Conservation (phyloP, 1,139 yeast species). For the Lipomyces yarrowii region DNA sequence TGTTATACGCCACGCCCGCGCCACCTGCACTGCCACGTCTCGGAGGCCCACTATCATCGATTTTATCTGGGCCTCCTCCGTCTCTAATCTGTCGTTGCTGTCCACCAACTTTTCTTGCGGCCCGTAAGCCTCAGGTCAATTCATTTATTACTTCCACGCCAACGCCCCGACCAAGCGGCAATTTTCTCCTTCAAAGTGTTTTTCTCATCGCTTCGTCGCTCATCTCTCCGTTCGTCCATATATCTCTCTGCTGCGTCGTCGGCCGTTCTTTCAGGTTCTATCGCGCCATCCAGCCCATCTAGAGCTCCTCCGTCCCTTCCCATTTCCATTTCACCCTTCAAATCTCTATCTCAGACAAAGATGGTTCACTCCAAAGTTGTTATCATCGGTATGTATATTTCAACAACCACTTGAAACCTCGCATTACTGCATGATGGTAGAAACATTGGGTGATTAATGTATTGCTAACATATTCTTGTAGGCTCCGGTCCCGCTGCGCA, state of each 20-base stretch:
- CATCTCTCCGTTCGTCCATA: conserved; percentile 14
- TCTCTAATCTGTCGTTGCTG: not conserved
- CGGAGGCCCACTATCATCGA: not conserved
- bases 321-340: not conserved
- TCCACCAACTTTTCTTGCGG: not conserved
- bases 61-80: not conserved
- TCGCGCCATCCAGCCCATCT: not conserved
- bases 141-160: not conserved
- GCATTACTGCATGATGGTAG: not conserved
- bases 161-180: not conserved
- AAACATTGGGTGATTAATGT: not conserved
- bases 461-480: conserved; percentile 1
- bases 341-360: conserved; percentile 5
- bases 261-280: not conserved
- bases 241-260: conserved; percentile 12
- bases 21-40: not conserved
- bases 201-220: conserved; percentile 9
- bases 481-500: conserved; percentile 97
- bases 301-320: not conserved
- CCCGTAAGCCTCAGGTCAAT: not conserved
- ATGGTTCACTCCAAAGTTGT: conserved; percentile 22
- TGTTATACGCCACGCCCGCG: not conserved
- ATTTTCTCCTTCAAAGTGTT: not conserved
- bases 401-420: too few species aligned
- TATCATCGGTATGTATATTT: conserved; percentile 14